These are phyloP conservation scores for Xylariaceae sp. DNA, from an alignment of 2,329 filamentous ascomycete genomes.

Conservation along the genomic window DNA sequence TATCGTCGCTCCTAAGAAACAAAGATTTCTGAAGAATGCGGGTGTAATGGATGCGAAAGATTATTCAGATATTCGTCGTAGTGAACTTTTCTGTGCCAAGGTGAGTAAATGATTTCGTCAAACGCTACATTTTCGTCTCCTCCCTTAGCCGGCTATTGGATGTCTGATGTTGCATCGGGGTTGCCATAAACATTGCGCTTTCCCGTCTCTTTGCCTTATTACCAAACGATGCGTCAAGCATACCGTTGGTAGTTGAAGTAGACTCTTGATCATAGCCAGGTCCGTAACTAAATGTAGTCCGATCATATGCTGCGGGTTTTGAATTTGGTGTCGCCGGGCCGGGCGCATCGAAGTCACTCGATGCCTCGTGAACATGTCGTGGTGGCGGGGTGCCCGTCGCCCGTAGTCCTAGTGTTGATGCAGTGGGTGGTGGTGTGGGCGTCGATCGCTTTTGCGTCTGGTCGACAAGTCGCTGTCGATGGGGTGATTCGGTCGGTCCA, in stretches of 20 bases:
- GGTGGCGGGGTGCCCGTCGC: constrained; percentile 41
- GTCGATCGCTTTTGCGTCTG: constrained; percentile 38
- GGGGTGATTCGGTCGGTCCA: constrained; percentile 46
- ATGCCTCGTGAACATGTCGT: constrained; percentile 41
- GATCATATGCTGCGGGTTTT: constrained; percentile 36
- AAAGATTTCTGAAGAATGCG: constrained; percentile 13
- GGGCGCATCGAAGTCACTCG: constrained; percentile 35
- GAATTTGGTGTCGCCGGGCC: constrained; percentile 7
- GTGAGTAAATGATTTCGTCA: background rate
- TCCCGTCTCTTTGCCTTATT: constrained; percentile 49
- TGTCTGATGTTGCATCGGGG: constrained; percentile 45
- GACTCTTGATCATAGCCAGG: constrained; percentile 32
- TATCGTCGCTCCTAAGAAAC: constrained; percentile 18
- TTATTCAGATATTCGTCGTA: constrained; percentile 8
- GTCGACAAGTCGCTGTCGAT: constrained; percentile 45
- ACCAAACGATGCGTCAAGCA: constrained; percentile 36
- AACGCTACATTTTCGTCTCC: constrained; percentile 40
- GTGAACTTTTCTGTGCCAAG: constrained; percentile 1
- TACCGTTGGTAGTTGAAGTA: constrained; percentile 25
- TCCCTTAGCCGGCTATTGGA: constrained; percentile 52
- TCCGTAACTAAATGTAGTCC: constrained; percentile 13
- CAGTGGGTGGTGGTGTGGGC: constrained; percentile 45
- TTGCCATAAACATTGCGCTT: constrained; percentile 53
- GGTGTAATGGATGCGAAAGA: background rate
- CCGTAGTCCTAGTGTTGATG: constrained; percentile 29